Evolutionary conservation across 345 rosid species (phyloP), one percentile per base, ranked within the genome.

Genomic region (Sisymbrium irio): DNA sequence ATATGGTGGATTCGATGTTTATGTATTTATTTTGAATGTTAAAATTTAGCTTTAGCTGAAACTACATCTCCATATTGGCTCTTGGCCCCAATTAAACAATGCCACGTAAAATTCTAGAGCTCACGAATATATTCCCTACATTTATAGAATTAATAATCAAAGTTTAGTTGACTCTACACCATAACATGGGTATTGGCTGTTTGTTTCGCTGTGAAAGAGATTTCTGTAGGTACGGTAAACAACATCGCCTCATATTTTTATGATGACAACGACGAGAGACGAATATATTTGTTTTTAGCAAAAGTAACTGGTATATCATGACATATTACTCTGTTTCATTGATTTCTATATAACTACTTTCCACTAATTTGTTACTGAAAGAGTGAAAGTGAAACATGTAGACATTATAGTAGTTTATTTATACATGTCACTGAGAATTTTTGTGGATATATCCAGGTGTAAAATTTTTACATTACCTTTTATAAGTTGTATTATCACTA

Each of bases 111-210:
- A 1, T 19, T 41, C 3, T 42, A 44, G 42, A 73, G 27, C 46
- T 62, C 47, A 53, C 39, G 47, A n/a, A 64, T 65, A 44, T 45
- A 64, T 42, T 73, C 64, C 2, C 0, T 1, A 28, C 30, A 17
- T 35, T 30, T 64, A 13, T 63, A 54, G 64, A 72, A 64, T n/a
- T n/a, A n/a, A n/a, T 63, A 33, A 49, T 20, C 54, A 20, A 49
- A 25, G 42, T 35, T 35, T 46, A 72, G 63, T 63, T 73, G 63
- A 56, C 50, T 65, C 39, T 73, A 54, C 46, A 62, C 50, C 54
- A 55, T 33, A 33, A 64, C 59, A 45, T 45, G 60, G 37, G 42
- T 12, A 57, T 58, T 55, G 66, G 42, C 41, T 44, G 59, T 65
- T 73, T 44, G 13, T 44, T 73, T 17, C 27, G 45, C 39, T 45